These are phyloP conservation scores for Immersiella caudata DNA, from an alignment of 495 filamentous ascomycete species.

Conservation along the genomic window DNA sequence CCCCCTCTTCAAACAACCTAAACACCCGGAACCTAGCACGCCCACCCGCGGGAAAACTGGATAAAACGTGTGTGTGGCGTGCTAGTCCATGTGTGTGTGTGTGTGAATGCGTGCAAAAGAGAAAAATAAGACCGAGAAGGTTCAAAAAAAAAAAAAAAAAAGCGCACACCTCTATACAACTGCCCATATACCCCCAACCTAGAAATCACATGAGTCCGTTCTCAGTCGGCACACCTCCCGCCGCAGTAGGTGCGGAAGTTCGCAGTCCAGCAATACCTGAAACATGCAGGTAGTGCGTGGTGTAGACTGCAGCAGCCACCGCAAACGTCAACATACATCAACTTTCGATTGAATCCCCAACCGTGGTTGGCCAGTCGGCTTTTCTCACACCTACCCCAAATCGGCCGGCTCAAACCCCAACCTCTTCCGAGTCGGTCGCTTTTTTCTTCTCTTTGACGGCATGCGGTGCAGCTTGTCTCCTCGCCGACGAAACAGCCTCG, in stretches of 20 bases:
- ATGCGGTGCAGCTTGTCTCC: background rate
- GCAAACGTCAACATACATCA: background rate
- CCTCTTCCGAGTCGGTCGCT: background rate
- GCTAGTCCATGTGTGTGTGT: no score
- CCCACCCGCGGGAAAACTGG: background rate
- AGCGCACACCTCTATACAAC: no score
- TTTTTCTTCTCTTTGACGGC: background rate
- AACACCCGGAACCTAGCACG: background rate
- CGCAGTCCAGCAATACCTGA: conserved; percentile 14
- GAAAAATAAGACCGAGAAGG: no score
- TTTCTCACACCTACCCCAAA: background rate
- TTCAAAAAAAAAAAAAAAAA: no score
- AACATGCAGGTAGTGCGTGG: conserved; percentile 15
- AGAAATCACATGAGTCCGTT: no score
- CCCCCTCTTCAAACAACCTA: background rate
- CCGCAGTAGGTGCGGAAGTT: background rate
- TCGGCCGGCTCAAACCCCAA: background rate
- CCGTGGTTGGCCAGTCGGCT: conserved; percentile 1
- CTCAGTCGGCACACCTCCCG: no score
- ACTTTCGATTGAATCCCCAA: background rate
- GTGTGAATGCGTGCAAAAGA: no score
- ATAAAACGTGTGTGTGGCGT: no score
- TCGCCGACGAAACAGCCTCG: background rate
- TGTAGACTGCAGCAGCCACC: background rate
- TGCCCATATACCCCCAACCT: no score